A percentile compares a stretch with the other conserved stretches of the same genome.
Evolutionary conservation across 495 filamentous ascomycete species (phyloP).

Genomic region (Xylaria flabelliformis): DNA sequence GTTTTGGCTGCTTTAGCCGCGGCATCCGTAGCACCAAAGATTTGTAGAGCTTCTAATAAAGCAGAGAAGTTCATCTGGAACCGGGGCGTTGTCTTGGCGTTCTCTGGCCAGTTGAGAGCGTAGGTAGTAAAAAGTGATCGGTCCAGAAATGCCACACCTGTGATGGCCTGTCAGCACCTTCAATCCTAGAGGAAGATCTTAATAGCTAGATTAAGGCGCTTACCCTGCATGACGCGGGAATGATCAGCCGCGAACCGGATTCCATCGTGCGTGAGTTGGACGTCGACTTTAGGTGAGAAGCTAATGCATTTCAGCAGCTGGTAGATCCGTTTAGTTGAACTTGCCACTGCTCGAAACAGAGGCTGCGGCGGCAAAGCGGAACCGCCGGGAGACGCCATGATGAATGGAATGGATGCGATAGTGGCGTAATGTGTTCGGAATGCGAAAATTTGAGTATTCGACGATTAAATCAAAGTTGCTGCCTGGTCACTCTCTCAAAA

Average conservation of each 20-base stretch:
- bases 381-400: conserved; percentile 20
- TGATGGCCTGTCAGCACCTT: conserved; percentile 39
- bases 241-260: conserved; percentile 88
- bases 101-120: conserved; percentile 56
- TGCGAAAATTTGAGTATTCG: neutral
- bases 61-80: conserved; percentile 89
- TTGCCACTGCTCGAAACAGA: conserved; percentile 83
- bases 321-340: conserved; percentile 84
- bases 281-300: conserved; percentile 79
- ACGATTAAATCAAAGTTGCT: neutral
- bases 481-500: conserved; percentile 16
- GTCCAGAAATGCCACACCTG: conserved; percentile 81
- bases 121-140: conserved; percentile 87
- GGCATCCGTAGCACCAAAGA: conserved; percentile 81
- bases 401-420: neutral
- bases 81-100: conserved; percentile 48
- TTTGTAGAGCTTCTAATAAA: conserved; percentile 91
- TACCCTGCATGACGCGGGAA: conserved; percentile 82
- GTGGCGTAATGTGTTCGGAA: neutral
- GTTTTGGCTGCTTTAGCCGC: conserved; percentile 59
- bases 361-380: conserved; percentile 43
- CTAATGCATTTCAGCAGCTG: conserved; percentile 88
- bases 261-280: conserved; percentile 82
- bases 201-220: conserved; percentile 1
- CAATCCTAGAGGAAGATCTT: neutral